These are phyloP conservation scores for Tuber borchii DNA, from an alignment of 495 filamentous ascomycete species.

Conservation along the genomic window DNA sequence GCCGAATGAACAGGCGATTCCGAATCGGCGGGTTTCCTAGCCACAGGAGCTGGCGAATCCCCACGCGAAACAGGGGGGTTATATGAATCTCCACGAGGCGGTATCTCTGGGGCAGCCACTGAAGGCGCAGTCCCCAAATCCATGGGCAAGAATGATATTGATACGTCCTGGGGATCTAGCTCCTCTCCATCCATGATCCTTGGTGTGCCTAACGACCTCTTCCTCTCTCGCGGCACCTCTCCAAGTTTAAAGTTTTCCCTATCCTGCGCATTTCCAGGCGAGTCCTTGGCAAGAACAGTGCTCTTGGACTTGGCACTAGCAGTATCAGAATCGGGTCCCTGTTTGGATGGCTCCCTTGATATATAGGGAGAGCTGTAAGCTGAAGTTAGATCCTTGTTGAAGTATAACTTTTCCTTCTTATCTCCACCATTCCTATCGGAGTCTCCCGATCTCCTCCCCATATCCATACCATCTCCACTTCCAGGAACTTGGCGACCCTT, in stretches of 20 bases:
- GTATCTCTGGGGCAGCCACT: conserved; percentile 23
- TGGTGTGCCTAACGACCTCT: conserved; percentile 48
- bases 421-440: conserved; percentile 30
- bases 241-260: conserved; percentile 63
- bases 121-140: conserved; percentile 14
- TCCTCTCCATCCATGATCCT: conserved; percentile 18
- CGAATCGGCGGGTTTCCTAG: conserved; percentile 34
- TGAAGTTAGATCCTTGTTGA: background rate
- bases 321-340: background rate
- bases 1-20: conserved; percentile 34
- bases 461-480: conserved; percentile 27
- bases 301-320: conserved; percentile 17
- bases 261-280: conserved; percentile 19
- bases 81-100: conserved; percentile 39
- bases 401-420: conserved; percentile 20
- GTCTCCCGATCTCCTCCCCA: conserved; percentile 34
- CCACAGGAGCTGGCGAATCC: conserved; percentile 25
- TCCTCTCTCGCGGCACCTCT: conserved; percentile 61
- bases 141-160: conserved; percentile 33
- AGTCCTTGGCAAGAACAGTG: conserved; percentile 7
- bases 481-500: conserved; percentile 57
- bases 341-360: conserved; percentile 15
- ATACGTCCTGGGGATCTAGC: conserved; percentile 28
- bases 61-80: conserved; percentile 25
- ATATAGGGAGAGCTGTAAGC: conserved; percentile 18